Evolutionary conservation across 1,284 basidiomycete species (phyloP).

Genomic region (Rugosomyces carneus): DNA sequence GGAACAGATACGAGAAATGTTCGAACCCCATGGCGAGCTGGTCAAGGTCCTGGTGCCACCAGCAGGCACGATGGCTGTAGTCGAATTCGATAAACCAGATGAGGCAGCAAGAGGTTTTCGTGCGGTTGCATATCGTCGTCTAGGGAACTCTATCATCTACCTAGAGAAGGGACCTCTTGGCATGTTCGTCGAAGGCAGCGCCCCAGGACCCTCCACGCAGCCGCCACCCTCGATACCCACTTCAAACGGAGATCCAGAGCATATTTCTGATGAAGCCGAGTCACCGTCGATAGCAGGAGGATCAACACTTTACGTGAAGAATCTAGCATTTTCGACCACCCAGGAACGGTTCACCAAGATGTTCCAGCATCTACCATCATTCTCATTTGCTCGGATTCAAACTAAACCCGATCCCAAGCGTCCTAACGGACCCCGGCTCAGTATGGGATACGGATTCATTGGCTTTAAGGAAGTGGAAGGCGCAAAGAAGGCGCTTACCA

Average conservation of each 20-base stretch:
- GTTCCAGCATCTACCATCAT: constrained; percentile 77
- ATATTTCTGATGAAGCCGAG: constrained; percentile 26
- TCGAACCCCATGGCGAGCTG: constrained; percentile 76
- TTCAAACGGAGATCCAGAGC: too few relatives aligned
- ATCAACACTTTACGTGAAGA: constrained; percentile 92
- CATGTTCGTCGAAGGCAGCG: constrained; percentile 53
- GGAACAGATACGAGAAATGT: constrained; percentile 73
- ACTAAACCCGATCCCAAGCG: constrained; percentile 85
- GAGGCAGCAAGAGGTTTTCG: constrained; percentile 77
- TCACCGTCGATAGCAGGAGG: constrained; percentile 56
- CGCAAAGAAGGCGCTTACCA: constrained; percentile 74
- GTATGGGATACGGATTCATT: constrained; percentile 96
- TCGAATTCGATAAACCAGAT: constrained; percentile 74
- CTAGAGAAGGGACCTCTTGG: constrained; percentile 88
- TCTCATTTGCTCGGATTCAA: constrained; percentile 87
- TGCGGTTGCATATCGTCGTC: constrained; percentile 79
- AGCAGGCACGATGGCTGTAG: constrained; percentile 89
- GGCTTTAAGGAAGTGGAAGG: constrained; percentile 78
- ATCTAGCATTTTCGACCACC: constrained; percentile 88
- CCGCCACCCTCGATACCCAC: constrained; percentile 43
- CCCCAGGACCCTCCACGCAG: constrained; percentile 12
- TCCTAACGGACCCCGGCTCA: constrained; percentile 49
- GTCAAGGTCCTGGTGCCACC: constrained; percentile 82
- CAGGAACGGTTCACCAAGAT: constrained; percentile 64
- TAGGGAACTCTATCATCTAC: constrained; percentile 89